These are phyloP conservation scores for Phascolomyces articulosus DNA, from an alignment of 371 early-diverging fungal species.

Conservation along the genomic window DNA sequence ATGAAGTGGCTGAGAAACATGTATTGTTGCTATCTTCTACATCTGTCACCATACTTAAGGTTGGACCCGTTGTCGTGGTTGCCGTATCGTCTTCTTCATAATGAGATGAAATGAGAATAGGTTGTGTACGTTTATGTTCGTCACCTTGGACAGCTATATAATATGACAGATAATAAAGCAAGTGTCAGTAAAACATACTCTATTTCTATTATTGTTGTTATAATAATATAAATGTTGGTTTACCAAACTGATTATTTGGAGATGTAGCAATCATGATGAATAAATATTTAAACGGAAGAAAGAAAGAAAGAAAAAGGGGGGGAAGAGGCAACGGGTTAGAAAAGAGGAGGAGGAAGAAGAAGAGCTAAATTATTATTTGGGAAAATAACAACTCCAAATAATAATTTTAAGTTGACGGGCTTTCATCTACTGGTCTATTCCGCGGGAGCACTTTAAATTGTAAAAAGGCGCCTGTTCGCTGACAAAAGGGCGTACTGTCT, in stretches of 20 bases:
- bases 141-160: background rate
- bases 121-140: slow-evolving; percentile 3
- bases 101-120: slow-evolving; percentile 9
- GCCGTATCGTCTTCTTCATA: slow-evolving; percentile 35
- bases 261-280: slow-evolving; percentile 2
- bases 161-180: no score
- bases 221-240: background rate
- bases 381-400: no score
- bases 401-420: background rate
- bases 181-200: background rate
- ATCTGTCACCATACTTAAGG: slow-evolving; percentile 15
- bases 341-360: background rate
- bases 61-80: slow-evolving; percentile 24
- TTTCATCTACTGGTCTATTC: background rate
- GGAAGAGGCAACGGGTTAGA: background rate
- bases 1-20: background rate
- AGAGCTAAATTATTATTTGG: no score
- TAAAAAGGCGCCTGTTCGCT: no score
- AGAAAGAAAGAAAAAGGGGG: background rate
- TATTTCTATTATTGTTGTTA: background rate
- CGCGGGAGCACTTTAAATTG: background rate
- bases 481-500: no score
- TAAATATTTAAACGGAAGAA: background rate
- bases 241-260: background rate
- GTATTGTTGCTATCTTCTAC: background rate